phyloP scores from a whole-genome alignment of 805 yeast genomes.

The Candida chilensis region DNA sequence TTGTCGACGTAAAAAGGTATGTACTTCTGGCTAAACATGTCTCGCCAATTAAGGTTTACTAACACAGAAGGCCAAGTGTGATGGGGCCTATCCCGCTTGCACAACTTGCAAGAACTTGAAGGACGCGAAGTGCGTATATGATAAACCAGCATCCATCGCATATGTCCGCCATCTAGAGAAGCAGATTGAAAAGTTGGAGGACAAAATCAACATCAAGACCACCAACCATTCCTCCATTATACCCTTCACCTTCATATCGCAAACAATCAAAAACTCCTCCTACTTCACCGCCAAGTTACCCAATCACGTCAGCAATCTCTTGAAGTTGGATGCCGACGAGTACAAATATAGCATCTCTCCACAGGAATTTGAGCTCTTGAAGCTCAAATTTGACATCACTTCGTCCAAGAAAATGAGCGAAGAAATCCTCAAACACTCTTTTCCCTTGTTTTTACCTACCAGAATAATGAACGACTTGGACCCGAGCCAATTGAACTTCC shows the following conservation, averaged over 20 bases:
- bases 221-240: neutral
- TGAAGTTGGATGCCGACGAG: neutral
- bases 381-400: neutral
- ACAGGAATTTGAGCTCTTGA: neutral
- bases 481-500: too few species aligned
- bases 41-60: neutral
- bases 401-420: conserved; percentile 1
- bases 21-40: conserved; percentile 1
- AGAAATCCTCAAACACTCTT: conserved; percentile 1
- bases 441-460: neutral
- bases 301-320: neutral
- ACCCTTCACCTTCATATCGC: conserved; percentile 3
- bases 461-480: neutral
- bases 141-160: conserved; percentile 10
- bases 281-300: conserved; percentile 2
- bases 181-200: conserved; percentile 3
- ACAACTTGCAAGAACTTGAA: conserved; percentile 5
- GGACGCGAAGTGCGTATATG: conserved; percentile 6
- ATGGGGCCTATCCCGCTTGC: conserved; percentile 8
- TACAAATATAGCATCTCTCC: neutral
- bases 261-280: conserved; percentile 1
- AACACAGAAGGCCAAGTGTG: conserved; percentile 8
- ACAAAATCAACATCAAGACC: conserved; percentile 1
- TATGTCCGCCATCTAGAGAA: conserved; percentile 8
- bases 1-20: conserved; percentile 8